phyloP scores from a whole-genome alignment of 2,329 filamentous ascomycete genomes.

The Aspergillus sp. region DNA sequence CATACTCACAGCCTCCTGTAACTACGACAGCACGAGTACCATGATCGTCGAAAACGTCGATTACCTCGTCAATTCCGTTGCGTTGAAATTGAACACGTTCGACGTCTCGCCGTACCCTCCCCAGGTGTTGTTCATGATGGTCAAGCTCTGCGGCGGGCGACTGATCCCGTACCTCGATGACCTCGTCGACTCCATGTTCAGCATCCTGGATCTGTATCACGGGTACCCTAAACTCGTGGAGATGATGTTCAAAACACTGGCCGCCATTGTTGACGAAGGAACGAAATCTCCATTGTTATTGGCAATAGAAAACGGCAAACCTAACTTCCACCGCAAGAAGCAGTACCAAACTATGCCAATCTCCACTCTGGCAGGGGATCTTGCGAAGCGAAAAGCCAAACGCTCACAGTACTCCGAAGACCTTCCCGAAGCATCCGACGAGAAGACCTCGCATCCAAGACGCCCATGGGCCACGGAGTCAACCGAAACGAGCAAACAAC shows the following conservation, averaged over 20 bases:
- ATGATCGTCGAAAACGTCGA: slow-evolving; percentile 89
- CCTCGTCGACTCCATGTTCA: slow-evolving; percentile 85
- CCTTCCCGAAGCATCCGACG: slow-evolving; percentile 23
- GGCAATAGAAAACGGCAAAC: slow-evolving; percentile 36
- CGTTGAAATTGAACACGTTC: slow-evolving; percentile 83
- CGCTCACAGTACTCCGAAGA: slow-evolving; percentile 21
- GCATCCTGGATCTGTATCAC: slow-evolving; percentile 90
- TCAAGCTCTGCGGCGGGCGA: slow-evolving; percentile 75
- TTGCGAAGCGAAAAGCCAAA: slow-evolving; percentile 33
- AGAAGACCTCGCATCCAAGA: slow-evolving; percentile 26
- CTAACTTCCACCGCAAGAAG: slow-evolving; percentile 27
- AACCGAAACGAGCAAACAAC: slow-evolving; percentile 18
- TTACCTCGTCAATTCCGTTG: slow-evolving; percentile 92
- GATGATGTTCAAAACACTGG: slow-evolving; percentile 76
- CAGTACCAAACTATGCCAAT: slow-evolving; percentile 30
- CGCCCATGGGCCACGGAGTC: slow-evolving; percentile 29
- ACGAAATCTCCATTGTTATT: slow-evolving; percentile 55
- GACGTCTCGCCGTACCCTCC: slow-evolving; percentile 89
- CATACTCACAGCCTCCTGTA: slow-evolving; percentile 70
- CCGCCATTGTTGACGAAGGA: slow-evolving; percentile 79
- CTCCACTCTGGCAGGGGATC: slow-evolving; percentile 31
- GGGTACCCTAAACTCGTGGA: slow-evolving; percentile 87
- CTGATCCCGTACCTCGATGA: slow-evolving; percentile 89
- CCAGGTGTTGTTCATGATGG: slow-evolving; percentile 91
- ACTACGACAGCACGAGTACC: slow-evolving; percentile 70